Evolutionary conservation across 257 asterid species (phyloP).

Genomic region (Salvia splendens): DNA sequence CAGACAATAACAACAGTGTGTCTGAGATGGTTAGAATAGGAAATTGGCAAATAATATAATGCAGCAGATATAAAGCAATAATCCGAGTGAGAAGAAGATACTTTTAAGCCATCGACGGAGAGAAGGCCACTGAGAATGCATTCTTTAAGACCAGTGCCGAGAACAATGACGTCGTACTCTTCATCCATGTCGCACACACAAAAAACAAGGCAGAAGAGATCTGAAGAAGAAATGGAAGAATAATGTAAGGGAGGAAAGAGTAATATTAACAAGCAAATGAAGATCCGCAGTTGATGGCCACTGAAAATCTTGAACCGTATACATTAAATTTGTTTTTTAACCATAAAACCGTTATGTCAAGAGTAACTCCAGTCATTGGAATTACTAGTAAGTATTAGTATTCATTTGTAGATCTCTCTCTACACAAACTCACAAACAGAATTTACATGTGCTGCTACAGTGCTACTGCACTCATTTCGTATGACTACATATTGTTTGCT

Average conservation of each 20-base stretch:
- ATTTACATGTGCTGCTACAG: too few relatives aligned
- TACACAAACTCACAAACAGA: too few relatives aligned
- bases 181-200: conserved; percentile 62
- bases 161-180: conserved; percentile 91
- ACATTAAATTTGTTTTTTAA: not conserved
- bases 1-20: too few relatives aligned
- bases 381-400: too few relatives aligned
- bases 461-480: too few relatives aligned
- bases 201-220: not conserved
- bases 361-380: too few relatives aligned
- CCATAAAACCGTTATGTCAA: not conserved
- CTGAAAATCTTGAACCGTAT: conserved; percentile 14
- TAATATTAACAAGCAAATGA: conserved; percentile 29
- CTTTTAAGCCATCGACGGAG: conserved; percentile 90
- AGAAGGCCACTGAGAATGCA: conserved; percentile 94
- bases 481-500: too few relatives aligned
- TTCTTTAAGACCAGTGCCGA: conserved; percentile 95
- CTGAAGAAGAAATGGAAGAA: not conserved
- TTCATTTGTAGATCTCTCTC: too few relatives aligned
- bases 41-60: too few relatives aligned
- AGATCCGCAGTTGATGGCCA: conserved; percentile 33
- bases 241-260: conserved; percentile 13
- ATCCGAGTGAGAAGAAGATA: conserved; percentile 16
- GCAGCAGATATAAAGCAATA: not conserved
- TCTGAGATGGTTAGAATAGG: too few relatives aligned